Evolutionary conservation across 2,329 filamentous ascomycete genomes (phyloP), one percentile per base, ranked within the genome.

Genomic region (Pestalotiopsis sp.): DNA sequence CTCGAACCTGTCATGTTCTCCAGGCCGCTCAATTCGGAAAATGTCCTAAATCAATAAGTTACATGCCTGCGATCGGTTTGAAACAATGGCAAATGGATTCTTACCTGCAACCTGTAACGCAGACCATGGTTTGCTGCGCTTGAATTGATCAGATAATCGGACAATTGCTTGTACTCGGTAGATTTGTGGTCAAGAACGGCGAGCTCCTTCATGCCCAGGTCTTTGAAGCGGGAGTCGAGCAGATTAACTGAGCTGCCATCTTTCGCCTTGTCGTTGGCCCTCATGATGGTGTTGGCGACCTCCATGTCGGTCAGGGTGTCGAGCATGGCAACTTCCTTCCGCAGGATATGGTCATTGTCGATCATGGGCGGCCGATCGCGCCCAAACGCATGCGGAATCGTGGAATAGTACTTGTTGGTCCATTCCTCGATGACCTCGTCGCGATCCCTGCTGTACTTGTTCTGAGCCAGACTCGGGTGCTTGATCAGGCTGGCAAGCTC

Each of bases 221-320:
- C 87, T 66, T 87, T 80, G 82, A 90, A 96, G 73, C 93, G 92
- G 61, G 85, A 85, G 77, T 96, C 93, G 4, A 95, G 84, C 9
- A 84, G 84, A 74, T 94, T 86, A n/a, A 92, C 67, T 13, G 69
- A 71, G 11, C 68, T 74, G 12, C 83, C 81, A 68, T 85, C 83
- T 11, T 81, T 81, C 4, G 71, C 65, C 70, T 84, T 83, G 61
- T 65, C 69, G 41, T 88, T 86, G 9, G 85, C 82, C 79, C 92
- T 94, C 87, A 96, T 90, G 76, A 96, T 92, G 49, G 90, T 87
- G 56, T 90, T 88, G 1, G 92, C 90, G 65, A 92, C 90, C 80
- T 94, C 94, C 92, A 96, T 95, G 76, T 95, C 92, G 2, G 90
- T 91, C 76, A 97, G 81, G 65, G 89, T 91, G 75, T 95, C 92